phyloP scores from a whole-genome alignment of 208 protist genomes.

The Naegleria gruberi region DNA sequence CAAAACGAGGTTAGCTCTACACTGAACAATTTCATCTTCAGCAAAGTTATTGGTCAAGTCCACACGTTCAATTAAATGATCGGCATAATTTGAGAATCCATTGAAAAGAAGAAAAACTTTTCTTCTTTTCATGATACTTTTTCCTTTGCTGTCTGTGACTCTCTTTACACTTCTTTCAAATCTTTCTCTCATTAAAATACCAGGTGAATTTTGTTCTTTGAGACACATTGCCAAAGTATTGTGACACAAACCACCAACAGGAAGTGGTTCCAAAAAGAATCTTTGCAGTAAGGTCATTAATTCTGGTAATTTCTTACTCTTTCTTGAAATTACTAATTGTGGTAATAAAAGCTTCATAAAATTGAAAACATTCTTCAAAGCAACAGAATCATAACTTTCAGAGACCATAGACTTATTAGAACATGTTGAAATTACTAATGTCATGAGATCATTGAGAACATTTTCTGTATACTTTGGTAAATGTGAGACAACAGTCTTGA shows the following conservation, averaged over 20 bases:
- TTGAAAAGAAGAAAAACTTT: slow-evolving; percentile 10
- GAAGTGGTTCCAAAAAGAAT: not conserved
- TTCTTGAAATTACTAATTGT: not conserved
- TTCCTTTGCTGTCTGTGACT: not conserved
- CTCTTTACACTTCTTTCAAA: not conserved
- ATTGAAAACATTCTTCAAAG: not conserved
- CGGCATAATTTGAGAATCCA: not conserved
- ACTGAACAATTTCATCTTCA: not conserved
- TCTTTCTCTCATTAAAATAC: not conserved
- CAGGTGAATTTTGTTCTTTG: not conserved
- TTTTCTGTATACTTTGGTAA: slow-evolving; percentile 3
- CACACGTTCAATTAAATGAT: not conserved
- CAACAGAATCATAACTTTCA: not conserved
- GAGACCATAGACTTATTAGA: not conserved
- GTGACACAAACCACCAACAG: not conserved
- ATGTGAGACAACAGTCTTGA: not conserved
- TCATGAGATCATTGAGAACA: not conserved
- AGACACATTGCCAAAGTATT: not conserved
- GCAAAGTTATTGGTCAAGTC: not conserved
- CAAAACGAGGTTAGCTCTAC: not conserved
- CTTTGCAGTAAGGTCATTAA: not conserved
- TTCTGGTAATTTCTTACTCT: not conserved
- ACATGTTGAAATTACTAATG: not conserved
- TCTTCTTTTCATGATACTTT: not conserved
- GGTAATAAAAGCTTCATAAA: not conserved